These are phyloP conservation scores for Lanmaoa rubissima DNA, from an alignment of 768 basidiomycete genomes.

Conservation along the genomic window DNA sequence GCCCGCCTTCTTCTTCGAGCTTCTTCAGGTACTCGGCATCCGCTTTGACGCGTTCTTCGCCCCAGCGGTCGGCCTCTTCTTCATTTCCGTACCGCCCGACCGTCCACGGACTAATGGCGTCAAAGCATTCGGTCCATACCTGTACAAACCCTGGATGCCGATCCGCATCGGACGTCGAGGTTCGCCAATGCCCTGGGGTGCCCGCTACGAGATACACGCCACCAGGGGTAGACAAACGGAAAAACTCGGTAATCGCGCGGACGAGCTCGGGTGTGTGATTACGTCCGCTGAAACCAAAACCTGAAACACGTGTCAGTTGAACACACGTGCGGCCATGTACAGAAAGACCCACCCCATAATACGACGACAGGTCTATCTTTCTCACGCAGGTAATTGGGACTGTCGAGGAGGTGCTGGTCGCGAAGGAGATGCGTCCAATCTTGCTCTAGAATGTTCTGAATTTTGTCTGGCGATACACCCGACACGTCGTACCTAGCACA, in stretches of 20 bases:
- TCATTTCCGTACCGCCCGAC: conserved; percentile 66
- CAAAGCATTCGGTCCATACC: conserved; percentile 76
- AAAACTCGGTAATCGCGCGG: conserved; percentile 50
- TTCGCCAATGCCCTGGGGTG: conserved; percentile 73
- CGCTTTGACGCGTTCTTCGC: conserved; percentile 56
- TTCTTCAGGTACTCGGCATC: conserved; percentile 61
- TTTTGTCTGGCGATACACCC: conserved; percentile 67
- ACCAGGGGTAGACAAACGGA: conserved; percentile 62
- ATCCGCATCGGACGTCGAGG: conserved; percentile 67
- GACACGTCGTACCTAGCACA: conserved; percentile 75
- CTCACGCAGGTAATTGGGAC: conserved; percentile 72
- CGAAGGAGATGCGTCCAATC: conserved; percentile 75
- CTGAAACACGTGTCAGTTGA: conserved; percentile 31
- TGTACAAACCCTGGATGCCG: conserved; percentile 60
- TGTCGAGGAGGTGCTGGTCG: conserved; percentile 60
- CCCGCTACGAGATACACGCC: conserved; percentile 77
- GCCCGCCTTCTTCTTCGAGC: conserved; percentile 43
- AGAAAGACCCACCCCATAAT: conserved; percentile 55
- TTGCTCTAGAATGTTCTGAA: conserved; percentile 62
- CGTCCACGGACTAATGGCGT: conserved; percentile 82
- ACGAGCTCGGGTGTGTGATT: conserved; percentile 63
- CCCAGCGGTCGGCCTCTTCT: conserved; percentile 61
- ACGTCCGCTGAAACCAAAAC: conserved; percentile 65
- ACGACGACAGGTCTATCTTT: conserved; percentile 67
- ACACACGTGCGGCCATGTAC: background rate